Percentiles rank a stretch among this genome's conserved stretches.
These are phyloP conservation scores for Aspergillus steynii DNA, from an alignment of 495 filamentous ascomycete species.

Conservation along the genomic window DNA sequence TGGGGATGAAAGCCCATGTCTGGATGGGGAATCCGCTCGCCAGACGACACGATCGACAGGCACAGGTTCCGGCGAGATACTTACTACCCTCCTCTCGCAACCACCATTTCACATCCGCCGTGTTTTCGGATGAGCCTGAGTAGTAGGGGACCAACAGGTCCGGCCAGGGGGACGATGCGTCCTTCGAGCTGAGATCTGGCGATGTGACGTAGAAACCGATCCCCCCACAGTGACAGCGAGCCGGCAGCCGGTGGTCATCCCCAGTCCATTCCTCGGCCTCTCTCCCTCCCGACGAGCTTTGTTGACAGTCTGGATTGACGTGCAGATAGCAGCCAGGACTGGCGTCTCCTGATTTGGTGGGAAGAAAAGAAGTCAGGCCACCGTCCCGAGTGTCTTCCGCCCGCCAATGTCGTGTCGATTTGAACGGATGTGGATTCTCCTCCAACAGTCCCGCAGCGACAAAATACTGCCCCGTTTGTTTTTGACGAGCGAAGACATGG, in stretches of 20 bases:
- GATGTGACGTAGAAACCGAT: slow-evolving; percentile 45
- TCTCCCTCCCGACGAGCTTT: slow-evolving; percentile 13
- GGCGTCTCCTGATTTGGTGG: slow-evolving; percentile 13
- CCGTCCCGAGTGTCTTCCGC: slow-evolving; percentile 56
- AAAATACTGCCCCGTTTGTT: slow-evolving; percentile 34
- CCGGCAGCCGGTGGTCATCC: slow-evolving; percentile 25
- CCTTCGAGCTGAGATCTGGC: slow-evolving; percentile 40
- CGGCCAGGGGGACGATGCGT: slow-evolving; percentile 49
- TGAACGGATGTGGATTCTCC: slow-evolving; percentile 33
- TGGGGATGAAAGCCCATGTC: slow-evolving; percentile 67
- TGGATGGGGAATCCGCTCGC: slow-evolving; percentile 67
- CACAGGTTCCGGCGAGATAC: slow-evolving; percentile 67
- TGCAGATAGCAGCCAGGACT: slow-evolving; percentile 22
- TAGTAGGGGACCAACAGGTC: slow-evolving; percentile 55
- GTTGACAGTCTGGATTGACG: slow-evolving; percentile 17
- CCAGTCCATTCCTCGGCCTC: slow-evolving; percentile 4
- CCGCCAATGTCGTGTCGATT: slow-evolving; percentile 47
- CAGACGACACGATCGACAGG: slow-evolving; percentile 62
- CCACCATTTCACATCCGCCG: slow-evolving; percentile 55
- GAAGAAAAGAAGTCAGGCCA: slow-evolving; percentile 55
- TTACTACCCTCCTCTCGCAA: slow-evolving; percentile 40
- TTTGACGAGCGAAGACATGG: slow-evolving; percentile 52
- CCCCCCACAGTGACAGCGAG: slow-evolving; percentile 44
- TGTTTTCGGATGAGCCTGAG: slow-evolving; percentile 36
- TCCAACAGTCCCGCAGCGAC: slow-evolving; percentile 48